Conservation (phyloP, 305 asterid genomes). For the Solanum hybrid region DNA sequence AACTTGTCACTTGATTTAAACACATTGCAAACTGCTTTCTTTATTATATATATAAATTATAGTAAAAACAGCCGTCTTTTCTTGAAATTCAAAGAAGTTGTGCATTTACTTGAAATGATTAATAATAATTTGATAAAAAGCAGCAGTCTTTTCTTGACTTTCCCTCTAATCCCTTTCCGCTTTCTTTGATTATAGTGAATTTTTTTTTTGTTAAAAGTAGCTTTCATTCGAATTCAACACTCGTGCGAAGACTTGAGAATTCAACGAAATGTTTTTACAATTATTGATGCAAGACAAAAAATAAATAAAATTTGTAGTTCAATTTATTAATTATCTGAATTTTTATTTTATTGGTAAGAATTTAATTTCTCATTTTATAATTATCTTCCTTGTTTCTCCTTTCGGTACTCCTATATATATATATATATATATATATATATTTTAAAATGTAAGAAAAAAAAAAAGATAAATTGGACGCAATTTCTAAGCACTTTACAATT, state of each 20-base stretch:
- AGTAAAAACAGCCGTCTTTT: background rate
- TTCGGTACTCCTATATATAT: too few relatives aligned
- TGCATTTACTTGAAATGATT: background rate
- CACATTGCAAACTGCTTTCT: too few relatives aligned
- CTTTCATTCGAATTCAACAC: background rate
- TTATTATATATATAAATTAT: too few relatives aligned
- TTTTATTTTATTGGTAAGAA: too few relatives aligned
- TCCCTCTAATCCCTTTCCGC: background rate
- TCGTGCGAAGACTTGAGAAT: background rate
- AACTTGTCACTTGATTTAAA: too few relatives aligned
- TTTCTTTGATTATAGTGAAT: background rate
- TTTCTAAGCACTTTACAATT: background rate
- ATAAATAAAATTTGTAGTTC: background rate
- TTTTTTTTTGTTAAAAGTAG: background rate
- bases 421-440: too few relatives aligned
- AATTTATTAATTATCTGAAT: too few relatives aligned
- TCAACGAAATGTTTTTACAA: conserved; percentile 6
- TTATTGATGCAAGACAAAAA: too few relatives aligned
- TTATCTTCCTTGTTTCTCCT: too few relatives aligned
- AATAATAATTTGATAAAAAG: background rate
- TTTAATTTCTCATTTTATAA: too few relatives aligned
- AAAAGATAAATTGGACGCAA: background rate
- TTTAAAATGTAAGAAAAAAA: background rate
- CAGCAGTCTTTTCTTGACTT: background rate
- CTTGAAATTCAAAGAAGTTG: background rate